Conservation (phyloP, 305 asterid genomes). For the Ilex paraguariensis region DNA sequence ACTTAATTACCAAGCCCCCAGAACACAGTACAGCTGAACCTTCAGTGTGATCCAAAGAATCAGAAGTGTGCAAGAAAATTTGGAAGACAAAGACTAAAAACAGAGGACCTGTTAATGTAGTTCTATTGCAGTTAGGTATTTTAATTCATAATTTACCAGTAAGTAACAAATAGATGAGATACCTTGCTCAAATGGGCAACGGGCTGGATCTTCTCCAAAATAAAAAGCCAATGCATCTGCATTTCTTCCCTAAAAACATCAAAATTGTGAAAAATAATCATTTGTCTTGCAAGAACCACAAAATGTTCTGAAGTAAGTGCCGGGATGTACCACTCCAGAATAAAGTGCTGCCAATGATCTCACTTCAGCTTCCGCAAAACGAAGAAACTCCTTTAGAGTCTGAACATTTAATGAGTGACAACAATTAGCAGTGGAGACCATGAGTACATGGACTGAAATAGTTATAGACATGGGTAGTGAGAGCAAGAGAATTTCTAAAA, state of each 20-base stretch:
- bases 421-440: not conserved
- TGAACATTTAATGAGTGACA: conserved; percentile 14
- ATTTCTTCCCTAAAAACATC: conserved; percentile 55
- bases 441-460: not conserved
- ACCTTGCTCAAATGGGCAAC: conserved; percentile 95
- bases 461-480: too few species aligned
- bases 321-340: conserved; percentile 61
- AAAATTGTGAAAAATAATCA: conserved; percentile 16
- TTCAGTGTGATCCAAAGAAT: too few species aligned
- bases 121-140: not conserved
- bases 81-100: too few species aligned
- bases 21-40: too few species aligned
- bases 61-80: too few species aligned
- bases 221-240: conserved; percentile 80
- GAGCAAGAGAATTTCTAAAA: too few species aligned
- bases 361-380: conserved; percentile 66
- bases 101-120: too few species aligned
- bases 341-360: conserved; percentile 68
- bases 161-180: conserved; percentile 2
- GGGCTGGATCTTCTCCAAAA: conserved; percentile 88
- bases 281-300: not conserved
- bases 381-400: conserved; percentile 63
- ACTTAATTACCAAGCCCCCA: too few species aligned
- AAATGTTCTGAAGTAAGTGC: not conserved
- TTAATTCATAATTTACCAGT: not conserved